phyloP scores from a whole-genome alignment of 495 filamentous ascomycete species.

The Mytilinidion resinicola region DNA sequence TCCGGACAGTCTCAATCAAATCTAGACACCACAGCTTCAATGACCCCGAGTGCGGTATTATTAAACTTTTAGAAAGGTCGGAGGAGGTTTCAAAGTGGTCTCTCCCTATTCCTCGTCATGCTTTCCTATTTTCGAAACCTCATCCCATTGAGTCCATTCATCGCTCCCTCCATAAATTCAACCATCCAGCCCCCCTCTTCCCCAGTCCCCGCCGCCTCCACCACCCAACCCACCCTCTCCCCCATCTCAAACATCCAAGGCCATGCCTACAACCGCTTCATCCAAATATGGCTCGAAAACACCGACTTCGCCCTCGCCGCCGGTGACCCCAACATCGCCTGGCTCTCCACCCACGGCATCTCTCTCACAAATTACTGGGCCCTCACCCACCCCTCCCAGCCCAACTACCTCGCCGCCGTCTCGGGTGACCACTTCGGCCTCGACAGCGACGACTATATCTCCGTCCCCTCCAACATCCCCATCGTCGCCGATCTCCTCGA shows the following conservation, averaged over 20 bases:
- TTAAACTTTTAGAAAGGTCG: no score
- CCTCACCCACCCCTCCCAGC: slow-evolving; percentile 61
- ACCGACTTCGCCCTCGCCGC: slow-evolving; percentile 49
- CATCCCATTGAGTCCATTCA: no score
- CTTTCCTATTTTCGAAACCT: no score
- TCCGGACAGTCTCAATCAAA: no score
- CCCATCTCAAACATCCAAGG: slow-evolving; percentile 57
- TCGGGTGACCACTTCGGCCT: slow-evolving; percentile 64
- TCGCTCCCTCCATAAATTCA: not conserved
- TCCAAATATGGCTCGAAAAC: slow-evolving; percentile 69
- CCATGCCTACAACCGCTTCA: slow-evolving; percentile 59
- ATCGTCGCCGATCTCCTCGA: slow-evolving; percentile 66
- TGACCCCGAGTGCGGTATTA: no score
- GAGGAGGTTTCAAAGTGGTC: no score
- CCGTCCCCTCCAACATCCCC: slow-evolving; percentile 55
- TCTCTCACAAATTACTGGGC: slow-evolving; percentile 58
- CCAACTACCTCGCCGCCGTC: slow-evolving; percentile 62
- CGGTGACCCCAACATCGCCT: slow-evolving; percentile 47
- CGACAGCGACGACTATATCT: slow-evolving; percentile 57
- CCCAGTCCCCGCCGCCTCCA: not conserved
- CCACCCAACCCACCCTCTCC: not conserved
- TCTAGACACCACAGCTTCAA: no score
- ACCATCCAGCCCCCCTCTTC: not conserved
- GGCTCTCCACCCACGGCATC: slow-evolving; percentile 57
- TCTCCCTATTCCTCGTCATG: no score